Base-by-base conservation (phyloP, 345 rosid species). In the Brassica juncea region DNA sequence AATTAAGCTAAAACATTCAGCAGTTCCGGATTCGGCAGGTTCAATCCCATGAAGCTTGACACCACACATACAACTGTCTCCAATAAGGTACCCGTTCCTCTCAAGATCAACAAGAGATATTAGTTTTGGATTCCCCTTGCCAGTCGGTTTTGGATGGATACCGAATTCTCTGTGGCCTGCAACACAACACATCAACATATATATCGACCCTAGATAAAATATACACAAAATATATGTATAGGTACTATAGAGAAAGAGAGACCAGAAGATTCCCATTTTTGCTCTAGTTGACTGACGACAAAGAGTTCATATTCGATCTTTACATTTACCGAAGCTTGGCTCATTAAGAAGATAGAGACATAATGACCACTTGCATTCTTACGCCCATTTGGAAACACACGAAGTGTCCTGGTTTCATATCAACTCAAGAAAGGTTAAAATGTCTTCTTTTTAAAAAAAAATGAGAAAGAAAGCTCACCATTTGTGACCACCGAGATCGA, bases 61-160 rank as follows among this genome's bases (percentile, higher is more conserved):
- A 80, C 83, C 83, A 80, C 64, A 19, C 66, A 80, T 16, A 62
- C 52, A 62, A 74, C 72, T 62, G 39, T 80, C 83, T 68, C 11
- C 79, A 12, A 74, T 74, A 54, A 63, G 67, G 21, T 27, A 74
- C 3, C 79, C 82, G 2, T 80, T 31, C 10, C 1, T 68, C 57
- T 52, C n/a, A 19, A 74, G 79, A 74, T 52, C 75, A 4, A 1
- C 71, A 62, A 28, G 61, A 7, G 61, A 8, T 30, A 49, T 49
- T 1, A 68, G 2, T 8, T 68, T n/a, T n/a, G 37, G 2, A 68
- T 0, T 3, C 23, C 60, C 72, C 14, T 0, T 15, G 6, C 32
- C 2, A 7, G 4, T 6, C 1, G 0, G 2, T 1, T 16, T 4
- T 34, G 47, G 5, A 8, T 32, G 3, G 25, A 16, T 32, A 64